Evolutionary conservation across 2,329 filamentous ascomycete species (phyloP).

Genomic region (Colletotrichum melonis): DNA sequence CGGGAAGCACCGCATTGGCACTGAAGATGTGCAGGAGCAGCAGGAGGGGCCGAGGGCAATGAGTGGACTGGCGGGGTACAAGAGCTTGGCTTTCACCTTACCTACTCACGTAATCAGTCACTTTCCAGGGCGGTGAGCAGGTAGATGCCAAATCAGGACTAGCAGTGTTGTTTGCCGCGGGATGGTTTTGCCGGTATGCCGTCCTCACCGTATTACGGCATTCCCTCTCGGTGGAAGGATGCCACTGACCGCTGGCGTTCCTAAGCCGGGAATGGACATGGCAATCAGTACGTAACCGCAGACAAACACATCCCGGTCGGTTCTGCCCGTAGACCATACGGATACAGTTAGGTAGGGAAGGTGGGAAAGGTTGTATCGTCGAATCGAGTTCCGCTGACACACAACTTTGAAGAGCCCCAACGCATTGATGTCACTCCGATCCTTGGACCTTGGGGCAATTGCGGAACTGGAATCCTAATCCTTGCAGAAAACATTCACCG

Average conservation of each 20-base stretch:
- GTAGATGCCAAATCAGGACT: not conserved
- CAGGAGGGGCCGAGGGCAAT: not conserved
- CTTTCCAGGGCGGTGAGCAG: slow-evolving; percentile 16
- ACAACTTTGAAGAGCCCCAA: slow-evolving; percentile 13
- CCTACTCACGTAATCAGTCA: not conserved
- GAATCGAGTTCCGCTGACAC: slow-evolving; percentile 35
- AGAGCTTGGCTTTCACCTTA: not conserved
- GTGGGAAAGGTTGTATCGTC: slow-evolving; percentile 2
- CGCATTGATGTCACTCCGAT: slow-evolving; percentile 32
- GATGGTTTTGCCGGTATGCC: slow-evolving; percentile 22
- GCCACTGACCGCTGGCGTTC: not conserved
- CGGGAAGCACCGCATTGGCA: not conserved
- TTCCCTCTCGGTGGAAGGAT: not conserved
- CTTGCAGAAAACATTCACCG: slow-evolving; percentile 24
- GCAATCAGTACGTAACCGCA: slow-evolving; percentile 26
- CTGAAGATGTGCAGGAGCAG: not conserved
- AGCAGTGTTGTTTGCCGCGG: slow-evolving; percentile 17
- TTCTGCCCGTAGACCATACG: not conserved
- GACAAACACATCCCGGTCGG: not conserved
- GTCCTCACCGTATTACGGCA: not conserved
- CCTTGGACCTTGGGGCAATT: not conserved
- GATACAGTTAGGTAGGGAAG: not conserved
- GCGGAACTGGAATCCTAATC: slow-evolving; percentile 11
- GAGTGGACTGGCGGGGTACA: slow-evolving; percentile 12
- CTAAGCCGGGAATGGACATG: slow-evolving; percentile 4